Evolutionary conservation across 2,329 filamentous ascomycete genomes (phyloP).

Genomic region (Monilinia laxa): DNA sequence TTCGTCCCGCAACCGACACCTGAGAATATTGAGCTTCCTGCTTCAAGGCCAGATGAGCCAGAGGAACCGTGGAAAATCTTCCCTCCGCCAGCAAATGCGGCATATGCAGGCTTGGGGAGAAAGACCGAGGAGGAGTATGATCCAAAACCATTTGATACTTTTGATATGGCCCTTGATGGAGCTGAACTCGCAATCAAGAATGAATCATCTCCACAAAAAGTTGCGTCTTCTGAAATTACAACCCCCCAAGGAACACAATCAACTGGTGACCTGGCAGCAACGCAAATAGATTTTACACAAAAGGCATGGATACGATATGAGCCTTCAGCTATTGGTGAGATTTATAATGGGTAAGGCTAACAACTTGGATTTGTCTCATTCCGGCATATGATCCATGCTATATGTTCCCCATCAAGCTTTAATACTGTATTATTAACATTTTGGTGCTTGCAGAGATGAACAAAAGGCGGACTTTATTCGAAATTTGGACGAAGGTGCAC

Average conservation of each 20-base stretch:
- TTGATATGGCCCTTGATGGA: slow-evolving; percentile 20
- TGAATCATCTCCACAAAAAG: neutral
- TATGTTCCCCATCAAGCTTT: neutral
- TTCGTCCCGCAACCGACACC: neutral
- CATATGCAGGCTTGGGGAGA: slow-evolving; percentile 6
- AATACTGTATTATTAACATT: neutral
- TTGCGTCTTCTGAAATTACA: neutral
- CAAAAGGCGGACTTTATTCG: slow-evolving; percentile 23
- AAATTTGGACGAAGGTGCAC: slow-evolving; percentile 23
- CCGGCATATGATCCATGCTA: neutral
- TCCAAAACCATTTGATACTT: slow-evolving; percentile 7
- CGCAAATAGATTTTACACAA: slow-evolving; percentile 19
- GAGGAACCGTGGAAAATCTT: slow-evolving; percentile 8
- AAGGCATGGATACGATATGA: slow-evolving; percentile 11
- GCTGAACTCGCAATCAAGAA: slow-evolving; percentile 15
- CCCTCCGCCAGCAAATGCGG: slow-evolving; percentile 11
- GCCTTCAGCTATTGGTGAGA: slow-evolving; percentile 21
- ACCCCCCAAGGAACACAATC: neutral
- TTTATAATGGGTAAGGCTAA: slow-evolving; percentile 5
- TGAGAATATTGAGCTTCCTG: slow-evolving; percentile 12
- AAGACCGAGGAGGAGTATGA: slow-evolving; percentile 14
- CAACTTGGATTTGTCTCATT: no score
- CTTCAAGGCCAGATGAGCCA: slow-evolving; percentile 10
- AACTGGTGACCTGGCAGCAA: slow-evolving; percentile 11
- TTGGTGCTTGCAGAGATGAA: slow-evolving; percentile 1